phyloP scores from a whole-genome alignment of 306 rosid genomes.

The Purshia tridentata region DNA sequence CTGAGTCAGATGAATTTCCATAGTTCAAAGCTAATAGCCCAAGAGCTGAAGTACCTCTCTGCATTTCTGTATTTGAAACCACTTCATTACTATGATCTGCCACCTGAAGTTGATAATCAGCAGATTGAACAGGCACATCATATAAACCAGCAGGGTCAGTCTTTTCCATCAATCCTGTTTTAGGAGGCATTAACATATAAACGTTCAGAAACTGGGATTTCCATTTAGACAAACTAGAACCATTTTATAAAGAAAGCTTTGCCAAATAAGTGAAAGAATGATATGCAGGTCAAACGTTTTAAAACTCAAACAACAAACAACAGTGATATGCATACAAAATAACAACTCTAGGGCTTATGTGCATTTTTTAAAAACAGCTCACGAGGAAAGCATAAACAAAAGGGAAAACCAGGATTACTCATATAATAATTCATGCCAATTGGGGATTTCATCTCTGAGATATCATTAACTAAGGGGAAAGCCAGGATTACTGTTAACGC shows the following conservation, averaged over 20 bases:
- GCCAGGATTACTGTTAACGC: conserved; percentile 41
- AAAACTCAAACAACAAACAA: not conserved
- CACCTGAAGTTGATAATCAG: conserved; percentile 28
- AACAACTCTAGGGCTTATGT: not conserved
- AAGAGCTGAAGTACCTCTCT: conserved; percentile 66
- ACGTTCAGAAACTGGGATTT: not conserved
- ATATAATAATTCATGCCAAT: not conserved
- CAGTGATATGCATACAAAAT: not conserved
- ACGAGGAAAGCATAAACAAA: not conserved
- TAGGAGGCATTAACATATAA: conserved; percentile 1
- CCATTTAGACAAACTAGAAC: not conserved
- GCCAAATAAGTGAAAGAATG: not conserved
- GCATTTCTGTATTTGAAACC: conserved; percentile 41
- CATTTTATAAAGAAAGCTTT: not conserved
- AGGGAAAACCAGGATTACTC: too few relatives aligned
- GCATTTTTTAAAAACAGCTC: too few relatives aligned
- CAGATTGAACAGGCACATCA: conserved; percentile 49
- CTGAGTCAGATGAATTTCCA: conserved; percentile 89
- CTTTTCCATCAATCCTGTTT: conserved; percentile 51
- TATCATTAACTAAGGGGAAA: conserved; percentile 40
- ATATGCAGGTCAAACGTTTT: not conserved
- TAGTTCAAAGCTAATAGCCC: conserved; percentile 81
- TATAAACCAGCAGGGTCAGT: conserved; percentile 36
- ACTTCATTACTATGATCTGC: conserved; percentile 34
- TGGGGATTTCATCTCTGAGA: conserved; percentile 40